Conservation (phyloP, 306 rosid species). For the Glycine tomentella region DNA sequence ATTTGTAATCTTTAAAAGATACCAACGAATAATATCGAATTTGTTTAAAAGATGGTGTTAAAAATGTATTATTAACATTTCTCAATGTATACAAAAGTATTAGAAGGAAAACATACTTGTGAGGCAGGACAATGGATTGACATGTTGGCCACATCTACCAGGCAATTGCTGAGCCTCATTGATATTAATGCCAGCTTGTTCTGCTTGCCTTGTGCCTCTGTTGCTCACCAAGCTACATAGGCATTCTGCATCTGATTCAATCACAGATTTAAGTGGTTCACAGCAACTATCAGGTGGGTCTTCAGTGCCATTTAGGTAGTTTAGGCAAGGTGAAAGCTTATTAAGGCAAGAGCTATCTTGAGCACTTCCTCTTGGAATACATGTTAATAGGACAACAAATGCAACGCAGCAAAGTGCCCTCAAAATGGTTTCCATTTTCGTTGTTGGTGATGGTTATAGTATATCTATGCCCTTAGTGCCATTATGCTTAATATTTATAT, state of each 20-base stretch:
- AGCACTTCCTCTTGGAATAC: conserved; percentile 34
- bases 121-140: conserved; percentile 63
- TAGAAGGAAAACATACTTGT: conserved; percentile 40
- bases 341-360: conserved; percentile 55
- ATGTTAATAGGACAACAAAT: background rate
- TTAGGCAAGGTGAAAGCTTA: conserved; percentile 62
- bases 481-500: conserved; percentile 6
- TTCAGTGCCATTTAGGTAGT: conserved; percentile 60
- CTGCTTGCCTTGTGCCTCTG: conserved; percentile 56
- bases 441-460: background rate
- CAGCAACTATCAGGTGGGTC: conserved; percentile 66
- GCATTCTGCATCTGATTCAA: conserved; percentile 59
- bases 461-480: background rate
- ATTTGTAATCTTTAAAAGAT: no score
- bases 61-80: no score
- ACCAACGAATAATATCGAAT: no score
- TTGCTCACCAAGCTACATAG: conserved; percentile 64
- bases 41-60: no score
- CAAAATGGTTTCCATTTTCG: conserved; percentile 23
- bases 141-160: conserved; percentile 61
- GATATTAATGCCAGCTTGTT: conserved; percentile 64
- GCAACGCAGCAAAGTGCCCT: conserved; percentile 22
- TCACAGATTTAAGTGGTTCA: conserved; percentile 61
- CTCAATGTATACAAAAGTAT: background rate
- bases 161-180: conserved; percentile 62